Evolutionary conservation across 805 yeast genomes (phyloP).

Genomic region (Wickerhamomyces queroliae): DNA sequence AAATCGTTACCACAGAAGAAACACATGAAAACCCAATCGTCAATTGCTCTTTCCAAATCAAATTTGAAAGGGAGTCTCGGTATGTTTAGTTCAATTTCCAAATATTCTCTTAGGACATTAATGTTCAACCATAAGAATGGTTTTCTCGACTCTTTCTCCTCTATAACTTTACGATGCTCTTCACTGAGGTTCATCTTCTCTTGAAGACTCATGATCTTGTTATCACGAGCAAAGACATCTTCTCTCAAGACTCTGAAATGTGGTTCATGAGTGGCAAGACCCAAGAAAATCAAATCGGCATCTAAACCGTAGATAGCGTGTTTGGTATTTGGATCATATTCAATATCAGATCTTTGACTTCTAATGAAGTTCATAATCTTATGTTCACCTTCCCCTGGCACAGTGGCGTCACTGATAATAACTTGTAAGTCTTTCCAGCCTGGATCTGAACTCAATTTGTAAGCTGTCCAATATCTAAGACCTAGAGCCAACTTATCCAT

Average conservation of each 20-base stretch:
- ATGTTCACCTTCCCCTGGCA: slow-evolving; percentile 99
- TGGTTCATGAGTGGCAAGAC: slow-evolving; percentile 97
- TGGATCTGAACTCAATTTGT: slow-evolving; percentile 81
- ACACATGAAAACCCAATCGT: slow-evolving; percentile 98
- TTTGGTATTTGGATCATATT: slow-evolving; percentile 86
- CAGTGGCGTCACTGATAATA: slow-evolving; percentile 90
- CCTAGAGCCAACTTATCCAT: slow-evolving; percentile 87
- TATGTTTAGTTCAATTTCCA: slow-evolving; percentile 72
- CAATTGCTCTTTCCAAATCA: slow-evolving; percentile 92
- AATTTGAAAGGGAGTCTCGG: slow-evolving; percentile 67
- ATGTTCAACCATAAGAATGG: slow-evolving; percentile 95
- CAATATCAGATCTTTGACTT: slow-evolving; percentile 80
- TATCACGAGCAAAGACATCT: slow-evolving; percentile 81
- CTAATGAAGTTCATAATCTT: slow-evolving; percentile 95
- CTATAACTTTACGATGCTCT: slow-evolving; percentile 39
- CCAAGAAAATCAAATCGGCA: slow-evolving; percentile 94
- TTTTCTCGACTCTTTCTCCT: slow-evolving; percentile 40
- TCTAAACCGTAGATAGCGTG: slow-evolving; percentile 97
- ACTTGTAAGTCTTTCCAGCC: slow-evolving; percentile 91
- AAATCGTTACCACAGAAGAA: slow-evolving; percentile 98
- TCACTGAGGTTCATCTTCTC: slow-evolving; percentile 56
- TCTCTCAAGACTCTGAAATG: slow-evolving; percentile 91
- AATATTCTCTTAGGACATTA: slow-evolving; percentile 79
- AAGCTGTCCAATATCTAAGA: slow-evolving; percentile 87
- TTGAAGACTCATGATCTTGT: slow-evolving; percentile 34